Base-by-base conservation (phyloP, 345 rosid species). In the Arabis hirsuta region DNA sequence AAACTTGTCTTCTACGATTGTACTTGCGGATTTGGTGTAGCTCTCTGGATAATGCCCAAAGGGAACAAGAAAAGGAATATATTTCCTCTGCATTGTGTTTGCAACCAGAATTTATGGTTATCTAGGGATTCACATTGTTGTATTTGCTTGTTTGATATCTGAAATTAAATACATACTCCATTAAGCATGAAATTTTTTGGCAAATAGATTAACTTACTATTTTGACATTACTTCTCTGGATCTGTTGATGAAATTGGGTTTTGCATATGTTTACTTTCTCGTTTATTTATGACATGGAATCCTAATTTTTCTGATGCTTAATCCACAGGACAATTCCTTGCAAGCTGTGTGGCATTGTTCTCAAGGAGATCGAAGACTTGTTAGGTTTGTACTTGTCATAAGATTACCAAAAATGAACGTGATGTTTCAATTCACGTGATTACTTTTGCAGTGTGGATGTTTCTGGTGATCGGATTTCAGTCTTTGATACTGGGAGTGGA, bases 401-500 rank as follows among this genome's bases (percentile, higher is more conserved):
- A 24, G 55, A 72, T 47, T 14, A 22, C 10, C n/a, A 20, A 19
- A 20, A 10, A 6, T 39, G 20, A 39, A 52, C 64, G 52, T 56
- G 22, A 47, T 44, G n/a, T 44, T 29, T 66, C 14, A 54, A 9
- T 31, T 62, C 5, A 29, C 63, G 42, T 39, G 16, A 48, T 32
- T 52, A 1, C 48, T 55, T 61, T 58, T 86, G 65, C 88, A 90
- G 93, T 1, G 85, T 90, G 72, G 78, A 84, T 54, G 52, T 90
- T 59, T 45, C 12, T 52, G 62, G 72, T 58, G 84, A 84, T 63
- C 65, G 27, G 61, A 82, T 90, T 68, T 74, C 86, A 57, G 80
- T 90, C 60, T 85, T 90, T 81, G 96, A 90, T 76, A 65, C 91
- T n/a, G 96, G 94, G 60, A 79, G 73, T 60, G 96, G 94, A 77